Base-by-base conservation (phyloP, 352 stramenopile species). In the Phytophthora rubi region DNA sequence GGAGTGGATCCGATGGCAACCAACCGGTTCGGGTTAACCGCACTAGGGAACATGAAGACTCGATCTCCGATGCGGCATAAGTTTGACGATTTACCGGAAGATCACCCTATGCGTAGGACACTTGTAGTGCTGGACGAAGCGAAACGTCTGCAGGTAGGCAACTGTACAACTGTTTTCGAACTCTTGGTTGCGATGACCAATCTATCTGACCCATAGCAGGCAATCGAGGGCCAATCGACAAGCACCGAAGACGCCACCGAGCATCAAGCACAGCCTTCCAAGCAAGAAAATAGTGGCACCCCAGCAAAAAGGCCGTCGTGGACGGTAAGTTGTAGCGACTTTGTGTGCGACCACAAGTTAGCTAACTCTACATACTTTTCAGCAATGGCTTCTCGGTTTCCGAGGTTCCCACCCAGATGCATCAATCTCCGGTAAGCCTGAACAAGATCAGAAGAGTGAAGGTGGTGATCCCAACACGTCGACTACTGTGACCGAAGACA, bases 41-140 rank as follows among this genome's bases (percentile, higher is more conserved):
- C 82, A 16, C 71, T 91, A 4, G 71, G 70, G 5, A 93, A 93
- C 26, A 56, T 91, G 53, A 85, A 82, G 70, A 89, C 78, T 23
- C 76, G 83, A 37, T 89, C 81, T n/a, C 77, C 80, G 1, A 59
- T 92, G 54, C 74, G 85, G 0, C 82, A 91, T 63, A 87, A 86
- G n/a, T 89, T 92, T 47, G 78, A 90, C 18, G 81, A 90, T 51
- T 63, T 92, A 21, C 59, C 71, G 6, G 53, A 67, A 28, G 73
- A 82, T 9, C 84, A 92, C 32, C 81, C 79, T 2, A 90, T 92
- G 65, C 63, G 73, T 1, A 70, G 65, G 39, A 88, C 81, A 9
- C 69, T 92, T 0, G 18, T 74, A 12, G 45, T 90, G 3, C 54
- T 92, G 7, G 77, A 90, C 37, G 76, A 83, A 32, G 68, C 68